Conservation (phyloP, 345 rosid genomes). For the Psidium guajava region DNA sequence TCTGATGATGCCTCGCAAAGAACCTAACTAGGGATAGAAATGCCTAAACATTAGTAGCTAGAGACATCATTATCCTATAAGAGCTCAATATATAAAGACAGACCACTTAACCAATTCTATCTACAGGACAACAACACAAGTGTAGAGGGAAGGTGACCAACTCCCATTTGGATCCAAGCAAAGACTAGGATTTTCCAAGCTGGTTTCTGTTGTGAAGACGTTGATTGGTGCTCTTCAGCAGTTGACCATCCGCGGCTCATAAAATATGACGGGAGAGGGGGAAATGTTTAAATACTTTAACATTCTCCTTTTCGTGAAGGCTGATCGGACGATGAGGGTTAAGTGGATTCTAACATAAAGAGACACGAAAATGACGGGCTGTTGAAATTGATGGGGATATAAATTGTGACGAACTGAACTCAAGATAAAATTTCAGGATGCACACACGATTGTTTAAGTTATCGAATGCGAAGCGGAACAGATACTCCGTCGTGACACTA, state of each 20-base stretch:
- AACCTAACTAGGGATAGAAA: background rate
- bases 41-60: background rate
- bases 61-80: background rate
- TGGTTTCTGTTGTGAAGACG: background rate
- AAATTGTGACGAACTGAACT: background rate
- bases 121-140: background rate
- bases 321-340: background rate
- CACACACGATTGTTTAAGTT: background rate
- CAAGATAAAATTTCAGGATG: no score
- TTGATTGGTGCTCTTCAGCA: background rate
- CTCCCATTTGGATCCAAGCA: constrained; percentile 49
- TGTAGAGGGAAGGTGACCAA: constrained; percentile 25
- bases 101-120: background rate
- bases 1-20: background rate
- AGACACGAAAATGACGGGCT: no score
- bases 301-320: background rate
- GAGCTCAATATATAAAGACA: background rate
- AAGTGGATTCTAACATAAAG: background rate
- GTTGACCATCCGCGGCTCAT: background rate
- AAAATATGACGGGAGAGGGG: background rate
- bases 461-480: background rate
- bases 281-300: background rate
- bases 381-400: background rate
- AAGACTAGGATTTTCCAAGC: constrained; percentile 23
- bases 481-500: background rate